phyloP scores from a whole-genome alignment of 225 moss, liverwort and hornwort genomes.

The Marchantia paleacea region DNA sequence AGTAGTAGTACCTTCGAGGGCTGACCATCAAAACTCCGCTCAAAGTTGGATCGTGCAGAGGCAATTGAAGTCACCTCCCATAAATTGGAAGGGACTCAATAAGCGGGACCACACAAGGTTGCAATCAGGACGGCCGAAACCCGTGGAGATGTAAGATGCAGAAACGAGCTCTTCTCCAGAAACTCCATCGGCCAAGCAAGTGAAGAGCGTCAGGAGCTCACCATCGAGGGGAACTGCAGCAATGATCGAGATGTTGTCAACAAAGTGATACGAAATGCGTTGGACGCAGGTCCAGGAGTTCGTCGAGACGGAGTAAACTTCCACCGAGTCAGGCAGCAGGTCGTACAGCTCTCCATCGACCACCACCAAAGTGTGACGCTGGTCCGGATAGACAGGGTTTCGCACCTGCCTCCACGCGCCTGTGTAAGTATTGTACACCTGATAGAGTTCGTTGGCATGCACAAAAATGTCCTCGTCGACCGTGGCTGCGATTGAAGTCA shows the following conservation, averaged over 20 bases:
- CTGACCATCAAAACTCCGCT: background rate
- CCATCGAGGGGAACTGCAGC: conserved; percentile 4
- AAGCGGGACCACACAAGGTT: conserved; percentile 10
- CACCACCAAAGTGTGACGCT: conserved; percentile 10
- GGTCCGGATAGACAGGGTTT: background rate
- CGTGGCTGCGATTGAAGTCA: background rate
- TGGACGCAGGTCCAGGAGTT: conserved; percentile 6
- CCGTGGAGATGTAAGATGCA: conserved; percentile 7
- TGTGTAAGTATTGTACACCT: background rate
- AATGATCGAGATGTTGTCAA: conserved; percentile 2
- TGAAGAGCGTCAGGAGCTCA: background rate
- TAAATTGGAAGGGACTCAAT: background rate
- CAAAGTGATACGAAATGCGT: conserved; percentile 14
- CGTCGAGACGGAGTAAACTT: background rate
- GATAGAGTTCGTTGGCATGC: conserved; percentile 5
- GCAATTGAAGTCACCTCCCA: conserved; percentile 2
- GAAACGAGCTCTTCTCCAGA: background rate
- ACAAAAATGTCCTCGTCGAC: conserved; percentile 4
- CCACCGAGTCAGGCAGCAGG: conserved; percentile 7
- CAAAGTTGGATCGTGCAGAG: conserved; percentile 11
- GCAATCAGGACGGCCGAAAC: conserved; percentile 6
- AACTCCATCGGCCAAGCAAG: background rate
- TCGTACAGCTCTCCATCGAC: conserved; percentile 3
- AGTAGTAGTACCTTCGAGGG: background rate
- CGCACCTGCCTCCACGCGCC: background rate